These are phyloP conservation scores for Parsonsia alboflavescens DNA, from an alignment of 257 asterid genomes.

Conservation along the genomic window DNA sequence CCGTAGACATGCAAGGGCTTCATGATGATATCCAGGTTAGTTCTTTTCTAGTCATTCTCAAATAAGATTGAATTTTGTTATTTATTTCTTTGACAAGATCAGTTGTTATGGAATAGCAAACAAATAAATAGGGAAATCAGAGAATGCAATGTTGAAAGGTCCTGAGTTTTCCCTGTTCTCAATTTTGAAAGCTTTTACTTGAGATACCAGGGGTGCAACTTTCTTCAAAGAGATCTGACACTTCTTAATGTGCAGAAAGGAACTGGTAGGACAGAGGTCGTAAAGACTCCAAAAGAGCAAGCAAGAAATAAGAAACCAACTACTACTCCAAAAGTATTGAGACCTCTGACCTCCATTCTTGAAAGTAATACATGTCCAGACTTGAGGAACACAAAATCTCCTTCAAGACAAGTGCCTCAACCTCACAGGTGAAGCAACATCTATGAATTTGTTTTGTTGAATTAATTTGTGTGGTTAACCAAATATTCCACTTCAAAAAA, in stretches of 20 bases:
- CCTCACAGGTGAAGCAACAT: constrained; percentile 48
- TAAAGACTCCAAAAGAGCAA: constrained; percentile 28
- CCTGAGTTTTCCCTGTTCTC: not conserved
- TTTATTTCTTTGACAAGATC: not conserved
- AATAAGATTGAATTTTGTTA: not conserved
- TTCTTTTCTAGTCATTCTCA: not conserved
- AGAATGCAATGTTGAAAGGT: not conserved
- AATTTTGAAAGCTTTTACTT: not conserved
- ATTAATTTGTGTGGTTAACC: not conserved
- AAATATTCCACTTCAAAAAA: not conserved
- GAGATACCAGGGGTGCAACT: not conserved
- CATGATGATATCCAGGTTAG: constrained; percentile 43
- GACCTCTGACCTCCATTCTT: constrained; percentile 15
- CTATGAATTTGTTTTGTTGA: not conserved
- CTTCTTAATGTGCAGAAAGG: constrained; percentile 35
- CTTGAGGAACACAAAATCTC: constrained; percentile 37
- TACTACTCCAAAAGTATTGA: constrained; percentile 20
- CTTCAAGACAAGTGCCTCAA: constrained; percentile 28
- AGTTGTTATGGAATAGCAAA: not conserved
- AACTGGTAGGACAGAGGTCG: constrained; percentile 11
- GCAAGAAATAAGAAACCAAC: constrained; percentile 35
- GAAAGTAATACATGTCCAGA: constrained; percentile 34
- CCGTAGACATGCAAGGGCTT: constrained; percentile 32
- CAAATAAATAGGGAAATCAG: not conserved
- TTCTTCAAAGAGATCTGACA: constrained; percentile 1